Conservation (phyloP, 345 rosid genomes). For the Sisymbrium altissimum region DNA sequence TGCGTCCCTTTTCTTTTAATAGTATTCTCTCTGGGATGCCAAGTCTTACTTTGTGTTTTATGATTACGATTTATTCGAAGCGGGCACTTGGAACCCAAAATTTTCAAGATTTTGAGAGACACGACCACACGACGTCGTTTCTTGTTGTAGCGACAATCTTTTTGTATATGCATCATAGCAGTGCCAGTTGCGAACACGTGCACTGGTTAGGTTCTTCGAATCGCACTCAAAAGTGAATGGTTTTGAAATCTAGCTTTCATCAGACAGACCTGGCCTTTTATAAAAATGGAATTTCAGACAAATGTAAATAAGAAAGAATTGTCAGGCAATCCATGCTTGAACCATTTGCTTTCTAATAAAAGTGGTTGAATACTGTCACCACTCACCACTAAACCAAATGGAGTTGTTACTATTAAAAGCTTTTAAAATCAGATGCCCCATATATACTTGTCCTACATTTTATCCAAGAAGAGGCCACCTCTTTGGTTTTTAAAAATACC, state of each 20-base stretch:
- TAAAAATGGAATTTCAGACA: neutral
- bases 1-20: neutral
- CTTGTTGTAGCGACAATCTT: neutral
- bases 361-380: neutral
- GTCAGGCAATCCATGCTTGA: neutral
- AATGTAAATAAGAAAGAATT: neutral
- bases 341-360: neutral
- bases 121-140: neutral
- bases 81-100: neutral
- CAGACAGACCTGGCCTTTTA: neutral
- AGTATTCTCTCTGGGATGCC: constrained; percentile 19
- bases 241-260: neutral
- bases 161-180: neutral
- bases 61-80: constrained; percentile 7
- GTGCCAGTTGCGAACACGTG: neutral
- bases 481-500: neutral
- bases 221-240: neutral
- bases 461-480: neutral
- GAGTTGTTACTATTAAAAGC: neutral
- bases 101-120: neutral
- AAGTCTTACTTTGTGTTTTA: constrained; percentile 1
- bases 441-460: neutral
- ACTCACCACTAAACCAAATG: neutral
- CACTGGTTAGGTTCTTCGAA: neutral
- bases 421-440: neutral